phyloP scores from a whole-genome alignment of 441 rosid species.

The Manihot esculenta region DNA sequence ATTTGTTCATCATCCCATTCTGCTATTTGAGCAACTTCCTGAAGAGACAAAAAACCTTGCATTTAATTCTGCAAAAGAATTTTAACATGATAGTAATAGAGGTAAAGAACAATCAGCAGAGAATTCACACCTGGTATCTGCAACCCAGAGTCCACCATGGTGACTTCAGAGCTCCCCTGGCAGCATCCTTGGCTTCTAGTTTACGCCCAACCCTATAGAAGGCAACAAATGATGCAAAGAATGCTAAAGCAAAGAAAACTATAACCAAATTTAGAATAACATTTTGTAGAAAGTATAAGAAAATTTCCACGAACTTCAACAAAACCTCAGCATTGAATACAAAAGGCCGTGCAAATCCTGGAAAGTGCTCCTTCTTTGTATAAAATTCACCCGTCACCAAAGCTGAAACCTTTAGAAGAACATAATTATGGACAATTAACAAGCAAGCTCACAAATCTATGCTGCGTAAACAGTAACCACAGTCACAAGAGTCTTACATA shows the following conservation, averaged over 20 bases:
- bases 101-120: not conserved
- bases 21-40: constrained; percentile 80
- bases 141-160: constrained; percentile 99
- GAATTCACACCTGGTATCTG: constrained; percentile 51
- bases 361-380: constrained; percentile 67
- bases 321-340: constrained; percentile 79
- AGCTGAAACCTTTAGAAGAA: constrained; percentile 69
- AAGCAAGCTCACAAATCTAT: constrained; percentile 17
- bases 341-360: constrained; percentile 82
- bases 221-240: constrained; percentile 10
- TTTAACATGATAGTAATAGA: not conserved
- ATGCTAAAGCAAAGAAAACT: not conserved
- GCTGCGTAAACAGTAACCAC: constrained; percentile 14
- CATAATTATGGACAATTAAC: constrained; percentile 14
- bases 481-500: constrained; percentile 47
- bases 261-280: constrained; percentile 5
- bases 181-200: constrained; percentile 85
- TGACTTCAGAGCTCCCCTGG: constrained; percentile 82
- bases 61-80: constrained; percentile 2
- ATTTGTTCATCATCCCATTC: constrained; percentile 83
- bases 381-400: constrained; percentile 83
- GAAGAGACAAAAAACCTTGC: constrained; percentile 8
- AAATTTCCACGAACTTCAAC: constrained; percentile 56
- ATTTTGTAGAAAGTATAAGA: constrained; percentile 4
- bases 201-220: constrained; percentile 61